Evolutionary conservation across 164 flowering plant genomes (phyloP).

Genomic region (Dillenia suffruticosa): DNA sequence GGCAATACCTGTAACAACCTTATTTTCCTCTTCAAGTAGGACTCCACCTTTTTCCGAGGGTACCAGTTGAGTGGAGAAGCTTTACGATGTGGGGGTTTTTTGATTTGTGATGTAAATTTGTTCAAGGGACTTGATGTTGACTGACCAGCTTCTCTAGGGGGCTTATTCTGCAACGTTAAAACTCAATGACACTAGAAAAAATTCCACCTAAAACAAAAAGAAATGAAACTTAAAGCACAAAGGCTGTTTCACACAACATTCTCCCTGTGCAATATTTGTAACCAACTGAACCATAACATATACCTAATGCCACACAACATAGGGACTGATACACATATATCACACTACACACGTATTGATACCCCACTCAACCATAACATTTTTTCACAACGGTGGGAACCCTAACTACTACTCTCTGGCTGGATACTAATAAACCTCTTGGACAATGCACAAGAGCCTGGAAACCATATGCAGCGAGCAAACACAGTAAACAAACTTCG

Average conservation of each 20-base stretch:
- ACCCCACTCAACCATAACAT: too few relatives aligned
- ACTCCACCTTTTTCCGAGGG: constrained; percentile 79
- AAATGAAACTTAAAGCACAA: not conserved
- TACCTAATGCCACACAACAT: too few relatives aligned
- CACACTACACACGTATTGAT: too few relatives aligned
- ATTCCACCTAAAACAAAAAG: not conserved
- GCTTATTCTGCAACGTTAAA: constrained; percentile 40
- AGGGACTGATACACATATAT: too few relatives aligned
- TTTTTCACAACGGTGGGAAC: too few relatives aligned
- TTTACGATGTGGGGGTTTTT: constrained; percentile 66
- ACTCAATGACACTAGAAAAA: not conserved
- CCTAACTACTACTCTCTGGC: too few relatives aligned
- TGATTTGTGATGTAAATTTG: constrained; percentile 61
- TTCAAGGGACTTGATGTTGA: constrained; percentile 48
- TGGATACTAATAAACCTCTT: too few relatives aligned
- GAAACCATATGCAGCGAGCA: too few relatives aligned
- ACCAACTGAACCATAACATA: too few relatives aligned
- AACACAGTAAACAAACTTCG: too few relatives aligned
- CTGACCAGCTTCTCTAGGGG: constrained; percentile 37
- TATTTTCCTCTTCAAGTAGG: constrained; percentile 81
- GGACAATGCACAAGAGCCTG: too few relatives aligned
- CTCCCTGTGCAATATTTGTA: too few relatives aligned
- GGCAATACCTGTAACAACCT: constrained; percentile 67
- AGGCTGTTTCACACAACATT: not conserved
- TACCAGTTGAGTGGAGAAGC: constrained; percentile 86